These are phyloP conservation scores for Arthrobotrys megalospora DNA, from an alignment of 2,329 filamentous ascomycete genomes.

Conservation along the genomic window DNA sequence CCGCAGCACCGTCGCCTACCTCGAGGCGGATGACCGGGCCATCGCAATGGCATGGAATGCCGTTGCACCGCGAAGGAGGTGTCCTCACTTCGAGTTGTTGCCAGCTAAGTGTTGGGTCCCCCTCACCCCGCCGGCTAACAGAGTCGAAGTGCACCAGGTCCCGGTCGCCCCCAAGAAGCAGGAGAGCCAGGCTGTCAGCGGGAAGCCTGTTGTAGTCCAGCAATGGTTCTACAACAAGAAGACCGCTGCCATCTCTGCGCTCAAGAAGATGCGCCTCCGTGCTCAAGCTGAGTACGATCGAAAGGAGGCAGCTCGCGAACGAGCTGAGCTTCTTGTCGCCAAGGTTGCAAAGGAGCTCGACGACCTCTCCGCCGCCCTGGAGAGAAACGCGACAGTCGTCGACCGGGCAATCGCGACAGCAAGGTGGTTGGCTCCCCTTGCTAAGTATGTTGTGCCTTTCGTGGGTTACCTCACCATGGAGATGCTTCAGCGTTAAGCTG, in stretches of 20 bases:
- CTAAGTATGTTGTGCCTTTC: constrained; percentile 23
- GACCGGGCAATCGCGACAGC: constrained; percentile 15
- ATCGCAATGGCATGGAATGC: not conserved
- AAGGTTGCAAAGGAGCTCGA: not conserved
- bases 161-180: not conserved
- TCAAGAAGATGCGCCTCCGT: too few species aligned
- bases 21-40: not conserved
- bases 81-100: not conserved
- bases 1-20: too few species aligned
- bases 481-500: constrained; percentile 38
- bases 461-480: constrained; percentile 48
- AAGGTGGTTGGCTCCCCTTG: not conserved
- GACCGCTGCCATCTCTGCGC: not conserved
- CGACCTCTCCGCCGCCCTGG: not conserved
- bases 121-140: constrained; percentile 1
- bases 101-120: not conserved
- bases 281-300: not conserved
- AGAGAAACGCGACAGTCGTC: constrained; percentile 13
- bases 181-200: not conserved
- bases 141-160: not conserved
- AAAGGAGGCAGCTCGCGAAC: not conserved
- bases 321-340: not conserved
- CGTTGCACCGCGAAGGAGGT: not conserved
- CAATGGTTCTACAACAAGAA: constrained; percentile 11
- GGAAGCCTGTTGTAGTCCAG: not conserved